Conservation (phyloP, 768 basidiomycete species). For the Suillus subaureus region DNA sequence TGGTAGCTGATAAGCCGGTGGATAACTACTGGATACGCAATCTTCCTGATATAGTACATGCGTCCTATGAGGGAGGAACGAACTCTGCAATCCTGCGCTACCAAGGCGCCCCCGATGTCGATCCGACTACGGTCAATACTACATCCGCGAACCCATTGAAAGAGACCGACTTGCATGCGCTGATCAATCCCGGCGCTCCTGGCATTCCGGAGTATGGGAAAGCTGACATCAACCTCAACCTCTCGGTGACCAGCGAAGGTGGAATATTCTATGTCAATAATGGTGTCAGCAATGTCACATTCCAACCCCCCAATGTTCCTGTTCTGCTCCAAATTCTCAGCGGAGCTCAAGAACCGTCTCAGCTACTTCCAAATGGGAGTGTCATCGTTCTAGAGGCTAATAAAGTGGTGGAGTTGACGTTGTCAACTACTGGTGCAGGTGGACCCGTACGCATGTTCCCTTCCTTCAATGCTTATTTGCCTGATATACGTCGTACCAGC, state of each 20-base stretch:
- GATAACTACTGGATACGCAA: conserved; percentile 54
- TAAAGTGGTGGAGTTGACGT: conserved; percentile 27
- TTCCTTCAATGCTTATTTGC: too few species aligned
- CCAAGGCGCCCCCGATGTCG: conserved; percentile 36
- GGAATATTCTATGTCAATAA: conserved; percentile 19
- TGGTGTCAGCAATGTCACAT: conserved; percentile 16
- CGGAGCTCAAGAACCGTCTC: conserved; percentile 35
- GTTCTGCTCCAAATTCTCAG: conserved; percentile 48
- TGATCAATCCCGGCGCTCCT: conserved; percentile 36
- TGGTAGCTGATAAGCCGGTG: conserved; percentile 35
- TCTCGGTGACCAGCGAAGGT: conserved; percentile 11
- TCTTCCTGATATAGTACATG: conserved; percentile 23
- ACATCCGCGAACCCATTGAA: conserved; percentile 26
- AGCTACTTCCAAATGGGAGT: conserved; percentile 29
- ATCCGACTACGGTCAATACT: conserved; percentile 42
- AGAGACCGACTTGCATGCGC: conserved; percentile 32
- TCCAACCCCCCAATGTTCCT: conserved; percentile 37
- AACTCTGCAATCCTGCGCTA: conserved; percentile 61
- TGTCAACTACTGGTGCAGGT: conserved; percentile 14
- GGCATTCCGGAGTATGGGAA: conserved; percentile 40
- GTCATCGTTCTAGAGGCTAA: conserved; percentile 25
- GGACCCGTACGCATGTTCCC: neutral
- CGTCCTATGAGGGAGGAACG: conserved; percentile 39
- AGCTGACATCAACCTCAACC: conserved; percentile 42
- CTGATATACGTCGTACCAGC: conserved; percentile 22